Conservation (phyloP, 2,329 filamentous ascomycete genomes). For the Sporothrix luriei region DNA sequence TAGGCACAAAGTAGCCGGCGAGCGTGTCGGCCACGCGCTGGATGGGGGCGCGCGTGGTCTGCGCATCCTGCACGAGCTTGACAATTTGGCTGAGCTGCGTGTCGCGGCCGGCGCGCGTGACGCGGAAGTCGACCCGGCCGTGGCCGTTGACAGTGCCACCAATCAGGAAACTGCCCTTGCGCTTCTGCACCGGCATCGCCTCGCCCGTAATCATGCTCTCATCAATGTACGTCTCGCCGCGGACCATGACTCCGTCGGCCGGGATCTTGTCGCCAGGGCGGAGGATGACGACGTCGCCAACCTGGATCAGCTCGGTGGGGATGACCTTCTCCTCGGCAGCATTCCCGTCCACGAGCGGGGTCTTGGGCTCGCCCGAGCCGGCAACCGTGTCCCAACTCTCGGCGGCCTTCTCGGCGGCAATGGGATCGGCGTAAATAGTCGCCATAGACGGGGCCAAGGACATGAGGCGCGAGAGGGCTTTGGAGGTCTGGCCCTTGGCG, state of each 20-base stretch:
- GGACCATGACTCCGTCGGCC: slow-evolving; percentile 82
- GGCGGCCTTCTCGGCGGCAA: slow-evolving; percentile 86
- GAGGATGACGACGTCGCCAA: slow-evolving; percentile 89
- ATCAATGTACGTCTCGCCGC: slow-evolving; percentile 90
- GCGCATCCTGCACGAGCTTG: slow-evolving; percentile 95
- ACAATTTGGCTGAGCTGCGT: slow-evolving; percentile 98
- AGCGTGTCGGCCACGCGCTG: slow-evolving; percentile 89
- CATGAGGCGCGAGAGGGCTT: slow-evolving; percentile 91
- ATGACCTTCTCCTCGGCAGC: slow-evolving; percentile 82
- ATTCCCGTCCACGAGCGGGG: slow-evolving; percentile 54
- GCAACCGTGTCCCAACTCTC: slow-evolving; percentile 68
- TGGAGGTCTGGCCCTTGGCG: slow-evolving; percentile 95
- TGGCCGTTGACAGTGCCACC: slow-evolving; percentile 95
- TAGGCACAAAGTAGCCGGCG: slow-evolving; percentile 90
- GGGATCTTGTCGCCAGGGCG: slow-evolving; percentile 96
- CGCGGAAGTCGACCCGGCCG: slow-evolving; percentile 86
- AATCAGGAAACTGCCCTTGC: slow-evolving; percentile 75
- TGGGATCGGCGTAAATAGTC: slow-evolving; percentile 92
- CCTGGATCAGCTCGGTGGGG: slow-evolving; percentile 89
- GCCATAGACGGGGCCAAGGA: slow-evolving; percentile 95
- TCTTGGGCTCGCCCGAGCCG: slow-evolving; percentile 49
- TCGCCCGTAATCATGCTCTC: slow-evolving; percentile 99
- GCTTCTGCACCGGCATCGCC: slow-evolving; percentile 91
- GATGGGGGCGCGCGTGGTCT: slow-evolving; percentile 91
- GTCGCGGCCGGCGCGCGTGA: slow-evolving; percentile 88